Conservation (phyloP, 2,329 filamentous ascomycete species). For the Fusarium clavum region DNA sequence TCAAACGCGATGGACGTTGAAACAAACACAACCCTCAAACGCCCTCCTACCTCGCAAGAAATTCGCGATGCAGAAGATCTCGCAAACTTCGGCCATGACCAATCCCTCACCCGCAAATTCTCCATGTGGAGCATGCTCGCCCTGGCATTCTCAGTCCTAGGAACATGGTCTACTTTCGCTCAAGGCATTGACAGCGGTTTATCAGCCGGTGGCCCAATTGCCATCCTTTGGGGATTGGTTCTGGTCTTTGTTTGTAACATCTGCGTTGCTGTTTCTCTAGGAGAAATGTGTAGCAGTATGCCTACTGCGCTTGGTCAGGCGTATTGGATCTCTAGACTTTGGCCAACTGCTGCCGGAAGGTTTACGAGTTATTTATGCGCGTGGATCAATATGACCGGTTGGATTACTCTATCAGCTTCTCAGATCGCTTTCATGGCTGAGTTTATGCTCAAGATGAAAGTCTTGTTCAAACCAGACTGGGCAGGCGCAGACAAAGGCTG, state of each 20-base stretch:
- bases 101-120: conserved; percentile 60
- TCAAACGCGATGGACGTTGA: conserved; percentile 45
- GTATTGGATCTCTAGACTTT: conserved; percentile 61
- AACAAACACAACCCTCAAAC: conserved; percentile 42
- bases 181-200: conserved; percentile 62
- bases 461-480: conserved; percentile 64
- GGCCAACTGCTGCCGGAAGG: conserved; percentile 56
- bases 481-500: conserved; percentile 59
- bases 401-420: conserved; percentile 67
- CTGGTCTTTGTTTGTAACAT: conserved; percentile 65
- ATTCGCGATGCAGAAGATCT: conserved; percentile 55
- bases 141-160: conserved; percentile 67
- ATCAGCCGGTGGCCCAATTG: conserved; percentile 64
- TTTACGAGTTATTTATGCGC: conserved; percentile 68
- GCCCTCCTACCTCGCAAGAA: conserved; percentile 43
- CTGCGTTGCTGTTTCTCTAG: conserved; percentile 66
- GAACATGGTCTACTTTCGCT: conserved; percentile 69
- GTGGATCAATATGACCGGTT: conserved; percentile 71
- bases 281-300: conserved; percentile 68
- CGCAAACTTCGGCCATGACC: conserved; percentile 55
- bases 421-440: conserved; percentile 69
- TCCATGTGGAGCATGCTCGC: conserved; percentile 67
- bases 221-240: conserved; percentile 66
- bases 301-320: conserved; percentile 70
- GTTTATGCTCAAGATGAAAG: conserved; percentile 67